Base-by-base conservation (phyloP, 2,329 filamentous ascomycete species). In the Colletotrichum tanaceti region DNA sequence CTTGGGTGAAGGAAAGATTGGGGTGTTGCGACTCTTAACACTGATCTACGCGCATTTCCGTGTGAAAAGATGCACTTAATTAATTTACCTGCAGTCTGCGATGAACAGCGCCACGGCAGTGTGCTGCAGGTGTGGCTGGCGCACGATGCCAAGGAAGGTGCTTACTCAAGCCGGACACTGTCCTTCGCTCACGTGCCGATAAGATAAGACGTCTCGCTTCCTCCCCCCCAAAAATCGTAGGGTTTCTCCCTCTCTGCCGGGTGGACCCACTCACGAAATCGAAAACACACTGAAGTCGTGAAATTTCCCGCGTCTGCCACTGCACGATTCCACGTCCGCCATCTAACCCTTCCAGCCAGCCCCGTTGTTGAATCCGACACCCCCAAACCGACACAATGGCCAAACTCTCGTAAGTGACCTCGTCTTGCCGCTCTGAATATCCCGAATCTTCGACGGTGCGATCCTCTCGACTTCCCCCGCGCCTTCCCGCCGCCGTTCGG, bases 321-420 rank as follows among this genome's bases (percentile, higher is more conserved):
- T 52, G 58, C 53, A 60, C 63, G 68, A 65, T 70, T 63, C 66
- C 61, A 68, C 65, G 66, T 70, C 70, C 68, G 58, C 70, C 62
- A 72, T 67, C 63, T 59, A 67, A 63, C 58, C 62, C 46, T 54
- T 59, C 66, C 58, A 70, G 65, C 66, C 68, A 66, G 57, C 44
- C 68, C 70, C 62, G 65, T 71, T 71, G 68, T 71, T 70, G 55
- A 69, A 60, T 47, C 62, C 62, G 69, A 71, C 70, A 71, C 65
- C 71, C 66, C 78, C 76, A 81, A 80, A 80, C 82, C 81, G 80
- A 83, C 80, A 84, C 81, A 87, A 89, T 89, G 87, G 87, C 86
- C 81, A 89, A 89, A 83, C 77, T 85, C 75, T 88, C 86, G 87
- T 89, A 85, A 84, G 87, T 88, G 57, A 65, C 32, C 32, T 28